A percentile compares a stretch with the other conserved stretches of the same genome.
phyloP scores from a whole-genome alignment of 2,329 filamentous ascomycete genomes.

The Microdochium trichocladiopsis region DNA sequence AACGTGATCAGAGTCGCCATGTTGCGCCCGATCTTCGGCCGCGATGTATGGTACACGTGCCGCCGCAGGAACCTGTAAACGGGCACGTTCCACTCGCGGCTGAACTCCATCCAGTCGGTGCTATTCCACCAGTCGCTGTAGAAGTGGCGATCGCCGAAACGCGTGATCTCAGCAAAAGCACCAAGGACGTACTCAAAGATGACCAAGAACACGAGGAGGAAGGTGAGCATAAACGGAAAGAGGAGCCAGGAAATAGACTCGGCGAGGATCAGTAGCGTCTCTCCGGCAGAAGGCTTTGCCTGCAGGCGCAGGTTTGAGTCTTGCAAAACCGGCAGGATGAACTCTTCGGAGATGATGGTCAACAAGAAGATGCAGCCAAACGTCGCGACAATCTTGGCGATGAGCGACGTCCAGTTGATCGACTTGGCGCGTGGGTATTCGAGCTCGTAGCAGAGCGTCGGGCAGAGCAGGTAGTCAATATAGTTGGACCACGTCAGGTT shows the following conservation, averaged over 20 bases:
- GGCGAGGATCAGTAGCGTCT: constrained; percentile 71
- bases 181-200: constrained; percentile 97
- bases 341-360: constrained; percentile 86
- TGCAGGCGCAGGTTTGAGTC: constrained; percentile 56
- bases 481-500: constrained; percentile 84
- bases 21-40: constrained; percentile 66
- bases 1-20: constrained; percentile 87
- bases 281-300: constrained; percentile 35
- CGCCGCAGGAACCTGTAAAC: constrained; percentile 92
- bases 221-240: constrained; percentile 96
- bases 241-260: constrained; percentile 88
- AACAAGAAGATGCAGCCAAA: constrained; percentile 96
- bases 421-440: constrained; percentile 78
- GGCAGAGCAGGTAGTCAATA: constrained; percentile 80
- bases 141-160: constrained; percentile 90
- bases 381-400: constrained; percentile 79
- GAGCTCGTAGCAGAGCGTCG: constrained; percentile 94
- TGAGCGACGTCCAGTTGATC: constrained; percentile 75
- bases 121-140: constrained; percentile 75
- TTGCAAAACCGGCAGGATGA: constrained; percentile 82
- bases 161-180: constrained; percentile 88
- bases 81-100: constrained; percentile 93
- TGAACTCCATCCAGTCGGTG: constrained; percentile 92
- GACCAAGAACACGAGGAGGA: constrained; percentile 91
- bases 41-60: constrained; percentile 84